These are phyloP conservation scores for Trametes punicea DNA, from an alignment of 768 basidiomycete genomes.

Conservation along the genomic window DNA sequence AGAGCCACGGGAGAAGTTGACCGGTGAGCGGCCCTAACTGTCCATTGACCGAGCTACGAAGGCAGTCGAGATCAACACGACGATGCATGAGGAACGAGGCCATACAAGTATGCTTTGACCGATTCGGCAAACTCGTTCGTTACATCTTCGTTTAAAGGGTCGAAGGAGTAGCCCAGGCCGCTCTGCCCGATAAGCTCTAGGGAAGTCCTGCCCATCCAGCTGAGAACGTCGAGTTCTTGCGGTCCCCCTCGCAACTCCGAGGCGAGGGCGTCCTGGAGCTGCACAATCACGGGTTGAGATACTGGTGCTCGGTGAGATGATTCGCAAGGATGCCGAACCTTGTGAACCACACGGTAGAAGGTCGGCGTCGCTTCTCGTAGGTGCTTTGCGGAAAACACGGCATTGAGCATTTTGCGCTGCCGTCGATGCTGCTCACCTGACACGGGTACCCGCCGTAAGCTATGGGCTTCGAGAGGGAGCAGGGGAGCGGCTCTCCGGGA, in stretches of 20 bases:
- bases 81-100: background rate
- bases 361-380: constrained; percentile 23
- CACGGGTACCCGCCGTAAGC: background rate
- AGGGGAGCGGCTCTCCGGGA: background rate
- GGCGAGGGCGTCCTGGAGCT: background rate
- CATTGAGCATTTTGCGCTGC: constrained; percentile 25
- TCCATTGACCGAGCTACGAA: background rate
- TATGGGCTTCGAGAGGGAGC: too few species aligned
- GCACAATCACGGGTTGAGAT: background rate
- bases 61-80: too few species aligned
- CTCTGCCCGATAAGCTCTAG: constrained; percentile 41
- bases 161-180: constrained; percentile 40
- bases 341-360: constrained; percentile 19
- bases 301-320: background rate
- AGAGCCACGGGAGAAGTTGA: constrained; percentile 13
- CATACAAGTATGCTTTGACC: constrained; percentile 29
- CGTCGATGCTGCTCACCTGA: constrained; percentile 15
- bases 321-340: background rate
- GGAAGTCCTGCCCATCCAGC: constrained; percentile 39
- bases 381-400: constrained; percentile 23
- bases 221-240: constrained; percentile 24
- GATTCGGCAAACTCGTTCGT: constrained; percentile 5
- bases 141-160: constrained; percentile 33
- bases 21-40: background rate
- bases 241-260: background rate